These are phyloP conservation scores for Cylindrotheca closterium DNA, from an alignment of 108 stramenopile genomes.

Conservation along the genomic window DNA sequence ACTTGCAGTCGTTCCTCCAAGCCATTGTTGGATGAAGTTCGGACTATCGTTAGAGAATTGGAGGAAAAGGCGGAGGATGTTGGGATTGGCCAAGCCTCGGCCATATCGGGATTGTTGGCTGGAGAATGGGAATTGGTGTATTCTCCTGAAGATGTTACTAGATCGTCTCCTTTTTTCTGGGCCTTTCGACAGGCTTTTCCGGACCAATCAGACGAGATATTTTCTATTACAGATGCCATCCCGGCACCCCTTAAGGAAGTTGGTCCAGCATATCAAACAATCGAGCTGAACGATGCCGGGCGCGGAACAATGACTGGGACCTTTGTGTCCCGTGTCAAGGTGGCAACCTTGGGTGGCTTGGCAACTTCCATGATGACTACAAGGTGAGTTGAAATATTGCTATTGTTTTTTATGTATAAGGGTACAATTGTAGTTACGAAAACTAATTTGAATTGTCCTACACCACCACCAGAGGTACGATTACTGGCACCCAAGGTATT, in stretches of 20 bases:
- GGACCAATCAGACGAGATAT: slow-evolving; percentile 79
- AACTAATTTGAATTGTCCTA: not conserved
- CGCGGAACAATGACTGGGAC: slow-evolving; percentile 44
- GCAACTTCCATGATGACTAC: slow-evolving; percentile 91
- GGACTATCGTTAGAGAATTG: slow-evolving; percentile 20
- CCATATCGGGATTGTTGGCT: slow-evolving; percentile 54
- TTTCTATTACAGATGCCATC: slow-evolving; percentile 77
- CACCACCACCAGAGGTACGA: slow-evolving; percentile 15
- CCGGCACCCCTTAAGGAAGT: slow-evolving; percentile 79
- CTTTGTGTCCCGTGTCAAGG: slow-evolving; percentile 74
- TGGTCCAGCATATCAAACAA: slow-evolving; percentile 81
- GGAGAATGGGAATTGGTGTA: slow-evolving; percentile 82
- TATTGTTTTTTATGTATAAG: no score
- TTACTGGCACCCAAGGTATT: slow-evolving; percentile 52
- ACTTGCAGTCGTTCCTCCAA: slow-evolving; percentile 8
- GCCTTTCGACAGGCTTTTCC: slow-evolving; percentile 81
- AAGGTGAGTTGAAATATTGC: slow-evolving; percentile 11
- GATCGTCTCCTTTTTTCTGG: slow-evolving; percentile 88
- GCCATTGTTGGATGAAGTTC: slow-evolving; percentile 30
- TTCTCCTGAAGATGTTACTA: slow-evolving; percentile 75
- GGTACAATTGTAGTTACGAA: no score
- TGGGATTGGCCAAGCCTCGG: slow-evolving; percentile 63
- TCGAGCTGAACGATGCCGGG: slow-evolving; percentile 56
- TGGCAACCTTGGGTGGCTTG: slow-evolving; percentile 79
- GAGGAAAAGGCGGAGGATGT: slow-evolving; percentile 33